Evolutionary conservation across 768 basidiomycete species (phyloP), one percentile per base, ranked within the genome.

Genomic region (Mycena pura): DNA sequence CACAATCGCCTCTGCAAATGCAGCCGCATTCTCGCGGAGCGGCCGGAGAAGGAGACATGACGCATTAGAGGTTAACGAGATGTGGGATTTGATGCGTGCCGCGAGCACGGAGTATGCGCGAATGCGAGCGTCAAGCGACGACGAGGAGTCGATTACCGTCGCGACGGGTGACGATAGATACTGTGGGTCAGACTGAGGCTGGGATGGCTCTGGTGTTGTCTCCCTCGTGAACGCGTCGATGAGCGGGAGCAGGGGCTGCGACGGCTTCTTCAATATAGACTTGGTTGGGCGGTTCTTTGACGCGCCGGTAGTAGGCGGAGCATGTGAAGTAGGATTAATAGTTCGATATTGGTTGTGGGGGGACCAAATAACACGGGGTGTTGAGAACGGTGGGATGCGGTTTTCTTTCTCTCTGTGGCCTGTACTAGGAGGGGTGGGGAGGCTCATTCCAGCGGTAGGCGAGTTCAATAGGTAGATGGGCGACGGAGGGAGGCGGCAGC

Each of bases 21-120:
- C 74, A 5, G 76, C 77, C 3, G 74, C 70, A 60, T 89, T 78
- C 67, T 82, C 83, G 41, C 87, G 78, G 24, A 94, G 70, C 1
- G 92, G 91, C 48, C 87, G 82, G 67, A 94, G 90, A 6, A 93
- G 76, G 3, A 90, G 86, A 85, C 86, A 89, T 10, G 86, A 86
- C 62, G 84, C 79, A 71, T 87, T 84, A 3, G 76, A 78, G 48
- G 76, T 73, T 14, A 74, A 70, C 27, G 73, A 66, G 22, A 84
- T 75, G 21, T 74, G 75, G 0, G 82, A 72, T 19, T 90, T 80
- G 24, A 93, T 72, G 25, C 93, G 86, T 11, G 85, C 84, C 8
- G 85, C 81, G 25, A 95, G 83, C 29, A 90, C 72, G 25, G 85
- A 87, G 71, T 93, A 93, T 0, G 88, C 90, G 69, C 90, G 88